These are phyloP conservation scores for Ploettnerulaceae sp. DNA, from an alignment of 2,329 filamentous ascomycete species.

Conservation along the genomic window DNA sequence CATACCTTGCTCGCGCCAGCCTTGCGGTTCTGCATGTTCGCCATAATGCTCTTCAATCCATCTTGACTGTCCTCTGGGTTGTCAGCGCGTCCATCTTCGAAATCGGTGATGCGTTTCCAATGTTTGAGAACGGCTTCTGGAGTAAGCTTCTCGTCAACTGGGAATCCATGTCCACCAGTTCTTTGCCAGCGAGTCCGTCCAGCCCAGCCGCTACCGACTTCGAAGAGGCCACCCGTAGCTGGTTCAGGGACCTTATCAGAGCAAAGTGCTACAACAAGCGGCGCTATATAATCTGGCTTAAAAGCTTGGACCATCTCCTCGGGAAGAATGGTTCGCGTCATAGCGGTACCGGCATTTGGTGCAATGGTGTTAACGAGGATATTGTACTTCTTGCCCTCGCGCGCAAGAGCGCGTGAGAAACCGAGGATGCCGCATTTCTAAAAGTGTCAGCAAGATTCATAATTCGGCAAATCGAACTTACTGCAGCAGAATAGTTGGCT, in stretches of 20 bases:
- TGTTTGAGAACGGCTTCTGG: constrained; percentile 76
- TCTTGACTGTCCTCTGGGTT: constrained; percentile 76
- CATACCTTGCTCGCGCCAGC: constrained; percentile 54
- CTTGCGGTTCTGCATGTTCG: constrained; percentile 77
- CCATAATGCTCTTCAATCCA: constrained; percentile 71
- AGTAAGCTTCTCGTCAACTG: constrained; percentile 73
- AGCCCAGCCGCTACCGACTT: constrained; percentile 92
- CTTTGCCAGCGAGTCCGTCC: constrained; percentile 93
- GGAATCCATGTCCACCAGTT: constrained; percentile 84
- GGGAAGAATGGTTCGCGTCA: constrained; percentile 91
- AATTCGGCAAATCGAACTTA: constrained; percentile 46
- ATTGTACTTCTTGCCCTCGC: constrained; percentile 95
- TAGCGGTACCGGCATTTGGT: constrained; percentile 90
- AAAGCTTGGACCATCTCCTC: constrained; percentile 98
- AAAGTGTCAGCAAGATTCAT: constrained; percentile 17
- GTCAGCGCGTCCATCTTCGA: constrained; percentile 82
- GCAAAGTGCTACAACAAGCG: constrained; percentile 77
- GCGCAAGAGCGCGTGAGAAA: constrained; percentile 85
- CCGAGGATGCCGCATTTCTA: constrained; percentile 90
- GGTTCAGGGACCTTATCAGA: constrained; percentile 83
- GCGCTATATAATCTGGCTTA: constrained; percentile 98
- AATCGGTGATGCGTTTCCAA: constrained; percentile 77
- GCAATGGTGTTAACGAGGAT: constrained; percentile 98
- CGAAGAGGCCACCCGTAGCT: constrained; percentile 83
- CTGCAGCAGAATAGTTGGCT: constrained; percentile 90